These are phyloP conservation scores for Trichophaea hybrida DNA, from an alignment of 2,329 filamentous ascomycete genomes.

Conservation along the genomic window DNA sequence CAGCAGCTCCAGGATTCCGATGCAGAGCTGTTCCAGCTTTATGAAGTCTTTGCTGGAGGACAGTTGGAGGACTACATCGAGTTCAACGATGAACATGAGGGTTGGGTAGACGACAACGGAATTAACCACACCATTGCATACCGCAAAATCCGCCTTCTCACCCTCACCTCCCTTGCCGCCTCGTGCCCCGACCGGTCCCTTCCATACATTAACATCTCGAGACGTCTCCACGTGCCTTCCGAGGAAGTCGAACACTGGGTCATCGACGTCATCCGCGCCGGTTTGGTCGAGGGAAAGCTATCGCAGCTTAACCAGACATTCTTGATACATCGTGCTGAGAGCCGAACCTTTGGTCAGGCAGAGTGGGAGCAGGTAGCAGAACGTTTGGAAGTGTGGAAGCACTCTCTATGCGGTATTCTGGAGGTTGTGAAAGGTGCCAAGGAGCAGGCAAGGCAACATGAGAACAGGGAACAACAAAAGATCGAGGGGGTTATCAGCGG, in stretches of 20 bases:
- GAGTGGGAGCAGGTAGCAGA: conserved; percentile 94
- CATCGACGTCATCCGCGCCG: conserved; percentile 92
- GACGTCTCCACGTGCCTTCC: conserved; percentile 64
- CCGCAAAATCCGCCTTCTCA: conserved; percentile 93
- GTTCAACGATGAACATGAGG: conserved; percentile 81
- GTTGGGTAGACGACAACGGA: conserved; percentile 61
- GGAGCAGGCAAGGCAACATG: conserved; percentile 10
- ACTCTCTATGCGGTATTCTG: conserved; percentile 64
- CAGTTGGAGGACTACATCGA: conserved; percentile 90
- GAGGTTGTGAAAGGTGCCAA: conserved; percentile 65
- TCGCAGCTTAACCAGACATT: conserved; percentile 87
- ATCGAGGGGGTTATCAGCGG: background rate
- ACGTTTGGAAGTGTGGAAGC: conserved; percentile 79
- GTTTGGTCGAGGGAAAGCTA: conserved; percentile 89
- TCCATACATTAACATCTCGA: conserved; percentile 71
- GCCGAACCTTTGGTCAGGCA: conserved; percentile 93
- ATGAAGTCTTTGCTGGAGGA: conserved; percentile 90
- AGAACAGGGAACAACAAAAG: conserved; percentile 2
- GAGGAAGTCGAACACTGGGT: conserved; percentile 96
- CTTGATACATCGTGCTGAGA: conserved; percentile 87
- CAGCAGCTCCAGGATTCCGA: conserved; percentile 78
- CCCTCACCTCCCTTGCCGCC: conserved; percentile 77
- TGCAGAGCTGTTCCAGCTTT: conserved; percentile 72
- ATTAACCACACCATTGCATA: conserved; percentile 56
- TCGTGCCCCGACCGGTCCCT: conserved; percentile 72